These are phyloP conservation scores for Citrus sp. DNA, from an alignment of 345 rosid genomes.

Conservation along the genomic window DNA sequence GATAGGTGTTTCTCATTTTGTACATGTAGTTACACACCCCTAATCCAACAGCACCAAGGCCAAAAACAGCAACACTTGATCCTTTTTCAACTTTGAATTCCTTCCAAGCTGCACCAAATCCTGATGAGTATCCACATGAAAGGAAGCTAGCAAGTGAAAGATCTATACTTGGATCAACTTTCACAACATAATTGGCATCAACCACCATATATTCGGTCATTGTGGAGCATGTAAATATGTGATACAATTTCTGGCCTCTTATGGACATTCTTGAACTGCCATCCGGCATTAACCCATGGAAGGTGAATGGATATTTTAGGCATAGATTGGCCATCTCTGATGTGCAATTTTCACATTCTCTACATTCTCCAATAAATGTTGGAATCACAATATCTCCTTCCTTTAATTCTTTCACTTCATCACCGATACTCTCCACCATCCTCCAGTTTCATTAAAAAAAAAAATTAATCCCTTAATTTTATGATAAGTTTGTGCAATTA, in stretches of 20 bases:
- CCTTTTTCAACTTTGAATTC: conserved; percentile 50
- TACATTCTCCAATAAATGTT: conserved; percentile 43
- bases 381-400: conserved; percentile 69
- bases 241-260: conserved; percentile 41
- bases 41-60: conserved; percentile 78
- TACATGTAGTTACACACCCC: conserved; percentile 32
- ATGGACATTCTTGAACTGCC: conserved; percentile 59
- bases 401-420: conserved; percentile 43
- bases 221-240: conserved; percentile 54
- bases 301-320: conserved; percentile 33
- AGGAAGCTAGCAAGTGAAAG: conserved; percentile 46
- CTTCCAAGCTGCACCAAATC: conserved; percentile 74
- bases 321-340: conserved; percentile 47
- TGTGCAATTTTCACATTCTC: conserved; percentile 55
- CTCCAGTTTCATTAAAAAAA: conserved; percentile 10
- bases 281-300: conserved; percentile 41
- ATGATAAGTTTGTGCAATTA: too few relatives aligned
- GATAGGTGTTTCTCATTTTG: too few relatives aligned
- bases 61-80: conserved; percentile 61
- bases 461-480: too few relatives aligned
- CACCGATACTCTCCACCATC: conserved; percentile 47
- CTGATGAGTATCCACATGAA: conserved; percentile 74
- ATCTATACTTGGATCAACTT: conserved; percentile 39
- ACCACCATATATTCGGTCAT: conserved; percentile 62
- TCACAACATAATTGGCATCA: conserved; percentile 39